Evolutionary conservation across 192 early-diverging fungal genomes (phyloP).

Genomic region (Endogone sp.): DNA sequence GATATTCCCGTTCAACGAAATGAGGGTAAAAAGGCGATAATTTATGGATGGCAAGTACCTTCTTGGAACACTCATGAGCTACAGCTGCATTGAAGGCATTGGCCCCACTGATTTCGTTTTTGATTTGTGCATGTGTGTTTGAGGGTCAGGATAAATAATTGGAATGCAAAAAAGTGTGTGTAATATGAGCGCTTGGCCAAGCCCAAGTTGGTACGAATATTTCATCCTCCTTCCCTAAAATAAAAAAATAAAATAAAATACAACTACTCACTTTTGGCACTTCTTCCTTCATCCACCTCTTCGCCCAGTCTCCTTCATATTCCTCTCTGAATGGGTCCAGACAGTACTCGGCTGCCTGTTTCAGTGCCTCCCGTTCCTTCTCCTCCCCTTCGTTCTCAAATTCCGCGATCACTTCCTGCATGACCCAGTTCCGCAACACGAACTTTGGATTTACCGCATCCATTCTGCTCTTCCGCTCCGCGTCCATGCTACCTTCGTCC

Average conservation of each 20-base stretch:
- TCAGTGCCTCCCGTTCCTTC: constrained; percentile 31
- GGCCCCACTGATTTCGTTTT: no score
- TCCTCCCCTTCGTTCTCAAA: constrained; percentile 36
- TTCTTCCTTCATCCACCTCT: constrained; percentile 16
- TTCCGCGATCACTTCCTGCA: constrained; percentile 57
- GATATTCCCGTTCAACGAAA: no score
- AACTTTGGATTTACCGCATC: constrained; percentile 68
- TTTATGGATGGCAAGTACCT: no score
- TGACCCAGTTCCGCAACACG: constrained; percentile 76
- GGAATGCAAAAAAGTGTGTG: no score
- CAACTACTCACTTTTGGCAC: constrained; percentile 34
- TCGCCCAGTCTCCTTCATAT: constrained; percentile 15
- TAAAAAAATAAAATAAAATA: constrained; percentile 24
- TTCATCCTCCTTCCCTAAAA: no score
- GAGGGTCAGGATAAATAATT: no score
- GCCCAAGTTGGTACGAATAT: no score
- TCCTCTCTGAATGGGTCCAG: constrained; percentile 51
- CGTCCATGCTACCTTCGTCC: constrained; percentile 17
- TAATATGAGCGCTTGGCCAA: no score
- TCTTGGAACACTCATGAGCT: no score
- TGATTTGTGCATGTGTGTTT: no score
- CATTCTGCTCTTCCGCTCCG: constrained; percentile 52
- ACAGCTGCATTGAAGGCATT: no score
- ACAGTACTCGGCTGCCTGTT: constrained; percentile 47
- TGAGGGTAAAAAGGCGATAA: no score